These are phyloP conservation scores for Blastomyces percursus DNA, from an alignment of 2,329 filamentous ascomycete species.

Conservation along the genomic window DNA sequence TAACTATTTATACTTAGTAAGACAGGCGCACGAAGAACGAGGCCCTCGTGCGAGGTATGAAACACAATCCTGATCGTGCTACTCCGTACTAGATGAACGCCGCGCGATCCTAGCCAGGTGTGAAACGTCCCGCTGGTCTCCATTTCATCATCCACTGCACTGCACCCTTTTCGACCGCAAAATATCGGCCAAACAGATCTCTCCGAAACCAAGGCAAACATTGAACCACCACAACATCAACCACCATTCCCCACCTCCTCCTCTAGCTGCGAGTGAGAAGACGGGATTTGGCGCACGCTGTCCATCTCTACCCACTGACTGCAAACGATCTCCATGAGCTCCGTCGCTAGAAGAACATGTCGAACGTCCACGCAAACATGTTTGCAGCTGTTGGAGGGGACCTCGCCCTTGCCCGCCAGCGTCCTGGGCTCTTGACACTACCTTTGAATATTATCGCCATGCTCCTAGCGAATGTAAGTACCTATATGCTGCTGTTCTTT, in stretches of 20 bases:
- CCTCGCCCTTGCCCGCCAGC: slow-evolving; percentile 8
- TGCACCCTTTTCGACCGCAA: neutral
- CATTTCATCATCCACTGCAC: neutral
- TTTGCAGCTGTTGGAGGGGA: slow-evolving; percentile 24
- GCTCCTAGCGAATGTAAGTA: slow-evolving; percentile 45
- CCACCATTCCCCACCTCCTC: neutral
- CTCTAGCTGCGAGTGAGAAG: neutral
- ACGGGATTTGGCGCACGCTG: neutral
- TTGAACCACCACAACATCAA: neutral
- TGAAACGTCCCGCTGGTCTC: too few relatives aligned
- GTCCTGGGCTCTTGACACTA: slow-evolving; percentile 29
- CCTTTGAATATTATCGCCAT: slow-evolving; percentile 49
- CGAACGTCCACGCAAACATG: slow-evolving; percentile 34
- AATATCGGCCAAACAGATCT: neutral
- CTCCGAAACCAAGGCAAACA: neutral
- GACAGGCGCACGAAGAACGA: too few relatives aligned
- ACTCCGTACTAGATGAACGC: too few relatives aligned
- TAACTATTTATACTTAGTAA: too few relatives aligned
- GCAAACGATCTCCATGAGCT: neutral
- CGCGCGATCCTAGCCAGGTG: neutral
- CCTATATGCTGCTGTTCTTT: neutral
- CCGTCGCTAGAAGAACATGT: slow-evolving; percentile 20
- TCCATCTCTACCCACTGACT: neutral
- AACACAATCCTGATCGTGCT: too few relatives aligned
- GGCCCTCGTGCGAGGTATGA: too few relatives aligned